These are phyloP conservation scores for Rubia balearica DNA, from an alignment of 305 asterid species.

Conservation along the genomic window DNA sequence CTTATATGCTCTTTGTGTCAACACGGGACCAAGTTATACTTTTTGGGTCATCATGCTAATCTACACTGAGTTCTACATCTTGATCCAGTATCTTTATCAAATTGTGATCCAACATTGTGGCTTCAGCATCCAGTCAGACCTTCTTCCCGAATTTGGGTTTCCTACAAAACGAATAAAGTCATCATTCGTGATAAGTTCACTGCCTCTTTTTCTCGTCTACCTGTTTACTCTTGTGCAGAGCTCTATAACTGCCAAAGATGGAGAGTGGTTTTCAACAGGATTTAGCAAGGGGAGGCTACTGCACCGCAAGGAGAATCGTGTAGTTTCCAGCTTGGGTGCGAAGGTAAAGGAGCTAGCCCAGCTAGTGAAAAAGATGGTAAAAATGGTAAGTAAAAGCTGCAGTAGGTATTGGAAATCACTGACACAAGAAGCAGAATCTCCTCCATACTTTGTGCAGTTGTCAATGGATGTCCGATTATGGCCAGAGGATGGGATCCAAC, in stretches of 20 bases:
- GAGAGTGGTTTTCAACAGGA: conserved; percentile 86
- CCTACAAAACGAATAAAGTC: conserved; percentile 68
- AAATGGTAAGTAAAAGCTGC: conserved; percentile 55
- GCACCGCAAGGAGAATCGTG: conserved; percentile 33
- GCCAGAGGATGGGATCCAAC: conserved; percentile 99
- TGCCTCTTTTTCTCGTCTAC: conserved; percentile 86
- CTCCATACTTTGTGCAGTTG: conserved; percentile 93
- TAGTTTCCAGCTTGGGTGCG: conserved; percentile 56
- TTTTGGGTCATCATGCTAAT: conserved; percentile 94
- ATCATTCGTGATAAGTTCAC: conserved; percentile 77
- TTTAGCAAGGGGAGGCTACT: conserved; percentile 39
- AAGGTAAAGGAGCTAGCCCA: conserved; percentile 38
- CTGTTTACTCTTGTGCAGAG: conserved; percentile 88
- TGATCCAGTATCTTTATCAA: conserved; percentile 84
- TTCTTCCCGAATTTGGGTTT: conserved; percentile 70
- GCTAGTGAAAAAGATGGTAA: conserved; percentile 35
- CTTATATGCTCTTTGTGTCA: conserved; percentile 88
- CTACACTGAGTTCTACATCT: conserved; percentile 72
- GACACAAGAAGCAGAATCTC: conserved; percentile 99
- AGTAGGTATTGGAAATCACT: conserved; percentile 92
- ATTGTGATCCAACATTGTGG: conserved; percentile 95
- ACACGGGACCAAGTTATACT: conserved; percentile 81
- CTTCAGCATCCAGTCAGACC: conserved; percentile 66
- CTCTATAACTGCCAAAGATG: conserved; percentile 96
- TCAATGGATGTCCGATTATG: conserved; percentile 82